phyloP scores from a whole-genome alignment of 2,329 filamentous ascomycete species.

The Septoria petroselini region DNA sequence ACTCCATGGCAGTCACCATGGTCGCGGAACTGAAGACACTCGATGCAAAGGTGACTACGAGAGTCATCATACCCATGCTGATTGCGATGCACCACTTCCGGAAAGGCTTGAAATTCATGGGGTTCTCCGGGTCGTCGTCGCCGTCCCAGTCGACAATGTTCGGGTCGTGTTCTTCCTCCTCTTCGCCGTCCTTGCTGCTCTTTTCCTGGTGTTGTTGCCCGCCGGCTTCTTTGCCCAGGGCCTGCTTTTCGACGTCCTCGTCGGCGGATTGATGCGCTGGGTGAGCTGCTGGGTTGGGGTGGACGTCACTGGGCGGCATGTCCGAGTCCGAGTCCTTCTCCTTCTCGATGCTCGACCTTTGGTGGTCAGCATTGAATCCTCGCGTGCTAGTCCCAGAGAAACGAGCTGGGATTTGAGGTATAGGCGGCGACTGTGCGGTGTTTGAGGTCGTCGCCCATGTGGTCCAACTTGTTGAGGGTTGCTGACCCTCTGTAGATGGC shows the following conservation, averaged over 20 bases:
- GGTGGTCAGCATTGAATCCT: constrained; percentile 8
- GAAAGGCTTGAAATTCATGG: constrained; percentile 21
- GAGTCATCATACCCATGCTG: constrained; percentile 28
- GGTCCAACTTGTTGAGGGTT: neutral
- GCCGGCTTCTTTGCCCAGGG: neutral
- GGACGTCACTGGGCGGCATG: neutral
- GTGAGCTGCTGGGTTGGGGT: neutral
- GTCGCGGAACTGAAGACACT: constrained; percentile 26
- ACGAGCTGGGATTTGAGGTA: constrained; percentile 3
- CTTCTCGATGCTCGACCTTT: constrained; percentile 4
- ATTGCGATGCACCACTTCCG: constrained; percentile 31
- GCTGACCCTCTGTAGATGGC: neutral
- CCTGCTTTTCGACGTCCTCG: constrained; percentile 21
- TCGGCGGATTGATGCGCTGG: neutral
- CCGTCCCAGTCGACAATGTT: constrained; percentile 30
- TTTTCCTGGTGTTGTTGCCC: neutral
- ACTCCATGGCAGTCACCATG: constrained; percentile 21
- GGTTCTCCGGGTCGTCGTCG: constrained; percentile 25
- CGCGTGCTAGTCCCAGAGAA: constrained; percentile 1
- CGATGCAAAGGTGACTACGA: constrained; percentile 55
- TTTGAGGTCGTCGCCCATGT: neutral
- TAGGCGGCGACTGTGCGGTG: neutral
- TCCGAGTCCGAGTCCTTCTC: constrained; percentile 15
- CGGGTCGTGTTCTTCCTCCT: constrained; percentile 23
- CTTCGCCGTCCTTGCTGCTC: constrained; percentile 6